Conservation (phyloP, 495 filamentous ascomycete species). For the Talaromyces borbonicus region DNA sequence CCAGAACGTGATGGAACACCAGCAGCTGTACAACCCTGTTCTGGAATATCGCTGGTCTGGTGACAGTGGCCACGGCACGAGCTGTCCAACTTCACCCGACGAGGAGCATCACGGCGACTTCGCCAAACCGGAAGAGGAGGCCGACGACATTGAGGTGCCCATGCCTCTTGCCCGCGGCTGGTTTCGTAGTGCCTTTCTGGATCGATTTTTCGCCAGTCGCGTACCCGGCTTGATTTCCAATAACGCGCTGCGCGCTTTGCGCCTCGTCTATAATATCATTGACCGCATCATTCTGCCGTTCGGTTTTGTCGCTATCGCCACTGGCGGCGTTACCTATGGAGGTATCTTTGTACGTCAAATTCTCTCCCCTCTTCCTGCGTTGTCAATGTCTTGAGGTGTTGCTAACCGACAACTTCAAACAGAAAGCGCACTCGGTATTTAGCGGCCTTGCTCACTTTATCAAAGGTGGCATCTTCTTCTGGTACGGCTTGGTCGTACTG, state of each 20-base stretch:
- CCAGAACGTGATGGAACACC: constrained; percentile 54
- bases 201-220: constrained; percentile 36
- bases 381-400: background rate
- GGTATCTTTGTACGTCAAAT: constrained; percentile 54
- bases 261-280: constrained; percentile 47
- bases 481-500: constrained; percentile 82
- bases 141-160: constrained; percentile 31
- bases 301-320: constrained; percentile 53
- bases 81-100: constrained; percentile 46
- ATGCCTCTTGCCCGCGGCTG: constrained; percentile 26
- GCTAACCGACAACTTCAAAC: constrained; percentile 10
- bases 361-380: background rate
- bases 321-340: constrained; percentile 57
- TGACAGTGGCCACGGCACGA: constrained; percentile 85
- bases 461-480: constrained; percentile 96
- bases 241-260: constrained; percentile 47
- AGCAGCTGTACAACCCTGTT: constrained; percentile 37
- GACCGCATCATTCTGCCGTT: constrained; percentile 55
- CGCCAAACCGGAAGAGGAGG: constrained; percentile 39
- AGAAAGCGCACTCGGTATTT: constrained; percentile 57
- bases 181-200: constrained; percentile 33
- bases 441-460: constrained; percentile 89
- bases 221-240: constrained; percentile 50
- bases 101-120: constrained; percentile 39
- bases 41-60: constrained; percentile 58